A percentile compares a stretch with the other conserved stretches of the same genome.
Evolutionary conservation across 768 basidiomycete species (phyloP).

Genomic region (Naganishia kalamii): DNA sequence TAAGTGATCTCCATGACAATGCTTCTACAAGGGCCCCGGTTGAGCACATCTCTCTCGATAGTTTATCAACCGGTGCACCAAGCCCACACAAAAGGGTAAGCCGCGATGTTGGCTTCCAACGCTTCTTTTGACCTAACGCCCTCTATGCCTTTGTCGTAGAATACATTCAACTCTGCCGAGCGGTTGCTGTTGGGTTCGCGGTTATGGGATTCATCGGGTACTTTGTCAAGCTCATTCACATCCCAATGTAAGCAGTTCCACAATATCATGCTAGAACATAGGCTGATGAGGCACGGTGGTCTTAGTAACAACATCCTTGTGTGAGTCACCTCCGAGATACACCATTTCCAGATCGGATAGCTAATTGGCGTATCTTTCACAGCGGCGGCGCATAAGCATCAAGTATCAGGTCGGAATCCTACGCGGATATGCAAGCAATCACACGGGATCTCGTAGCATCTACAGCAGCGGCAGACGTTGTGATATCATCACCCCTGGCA

Average conservation of each 20-base stretch:
- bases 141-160: conserved; percentile 53
- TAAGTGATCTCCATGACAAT: conserved; percentile 43
- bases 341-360: not conserved
- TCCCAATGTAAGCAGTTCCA: conserved; percentile 73
- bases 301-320: conserved; percentile 91
- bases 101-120: not conserved
- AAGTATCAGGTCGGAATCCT: not conserved
- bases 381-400: conserved; percentile 14
- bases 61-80: conserved; percentile 97
- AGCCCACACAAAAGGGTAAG: conserved; percentile 88
- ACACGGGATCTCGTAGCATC: not conserved
- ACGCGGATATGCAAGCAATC: not conserved
- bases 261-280: no score
- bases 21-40: not conserved
- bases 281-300: not conserved
- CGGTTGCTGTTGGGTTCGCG: conserved; percentile 92
- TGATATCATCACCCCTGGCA: not conserved
- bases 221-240: conserved; percentile 96
- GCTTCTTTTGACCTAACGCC: not conserved
- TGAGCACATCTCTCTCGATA: conserved; percentile 42
- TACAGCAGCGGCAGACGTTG: not conserved
- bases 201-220: conserved; percentile 99
- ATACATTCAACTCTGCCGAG: conserved; percentile 88
- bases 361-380: not conserved
- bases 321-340: conserved; percentile 71